These are phyloP conservation scores for Bretschneidera sinensis DNA, from an alignment of 345 rosid species.

Conservation along the genomic window DNA sequence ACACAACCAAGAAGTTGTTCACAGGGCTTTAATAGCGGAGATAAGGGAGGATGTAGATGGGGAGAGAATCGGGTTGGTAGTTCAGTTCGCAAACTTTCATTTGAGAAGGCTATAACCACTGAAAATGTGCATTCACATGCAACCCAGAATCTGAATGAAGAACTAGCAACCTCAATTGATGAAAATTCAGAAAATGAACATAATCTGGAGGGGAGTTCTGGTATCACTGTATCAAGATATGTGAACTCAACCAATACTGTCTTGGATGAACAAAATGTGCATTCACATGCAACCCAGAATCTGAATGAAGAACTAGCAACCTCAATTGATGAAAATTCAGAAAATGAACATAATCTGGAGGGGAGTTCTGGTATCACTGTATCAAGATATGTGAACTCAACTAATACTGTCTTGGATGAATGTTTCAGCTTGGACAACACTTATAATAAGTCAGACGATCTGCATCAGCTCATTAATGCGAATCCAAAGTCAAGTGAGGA, in stretches of 20 bases:
- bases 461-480: too few relatives aligned
- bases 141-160: slow-evolving; percentile 15
- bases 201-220: slow-evolving; percentile 8
- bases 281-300: slow-evolving; percentile 7
- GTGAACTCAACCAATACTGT: slow-evolving; percentile 22
- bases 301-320: slow-evolving; percentile 16
- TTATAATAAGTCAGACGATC: too few relatives aligned
- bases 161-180: slow-evolving; percentile 11
- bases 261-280: not conserved
- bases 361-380: too few relatives aligned
- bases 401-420: too few relatives aligned
- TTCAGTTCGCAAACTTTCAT: slow-evolving; percentile 27
- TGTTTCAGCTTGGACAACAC: not conserved
- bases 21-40: slow-evolving; percentile 1
- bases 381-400: not conserved
- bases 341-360: not conserved
- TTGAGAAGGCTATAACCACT: slow-evolving; percentile 12
- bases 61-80: slow-evolving; percentile 21
- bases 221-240: too few relatives aligned
- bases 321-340: slow-evolving; percentile 7
- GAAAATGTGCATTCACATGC: slow-evolving; percentile 1
- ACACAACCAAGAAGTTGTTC: slow-evolving; percentile 29
- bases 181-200: not conserved
- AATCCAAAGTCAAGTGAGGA: not conserved
- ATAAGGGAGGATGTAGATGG: slow-evolving; percentile 20